A percentile compares a stretch with the other conserved stretches of the same genome.
Conservation (phyloP, 768 basidiomycete species). For the Mycena floridula region DNA sequence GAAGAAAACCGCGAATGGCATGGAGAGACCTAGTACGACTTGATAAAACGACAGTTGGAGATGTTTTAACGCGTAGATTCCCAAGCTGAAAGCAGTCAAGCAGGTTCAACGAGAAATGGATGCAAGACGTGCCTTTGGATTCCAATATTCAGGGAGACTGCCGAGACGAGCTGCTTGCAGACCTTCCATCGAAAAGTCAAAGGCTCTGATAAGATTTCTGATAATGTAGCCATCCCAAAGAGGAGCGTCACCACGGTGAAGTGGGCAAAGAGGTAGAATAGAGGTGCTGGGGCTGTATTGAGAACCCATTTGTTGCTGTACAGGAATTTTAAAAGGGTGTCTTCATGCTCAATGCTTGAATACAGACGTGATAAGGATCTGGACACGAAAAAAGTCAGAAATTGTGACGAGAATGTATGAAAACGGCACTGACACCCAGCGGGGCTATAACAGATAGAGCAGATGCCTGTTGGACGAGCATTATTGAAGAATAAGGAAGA, state of each 20-base stretch:
- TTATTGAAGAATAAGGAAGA: too few relatives aligned
- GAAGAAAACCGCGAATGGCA: neutral
- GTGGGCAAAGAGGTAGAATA: constrained; percentile 64
- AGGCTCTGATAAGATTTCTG: neutral
- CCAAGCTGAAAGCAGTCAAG: neutral
- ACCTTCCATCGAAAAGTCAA: neutral
- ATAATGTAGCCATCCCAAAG: constrained; percentile 31
- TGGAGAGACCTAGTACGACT: neutral
- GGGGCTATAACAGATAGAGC: too few relatives aligned
- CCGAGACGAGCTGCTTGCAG: neutral
- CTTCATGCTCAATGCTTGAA: too few relatives aligned
- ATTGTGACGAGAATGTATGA: too few relatives aligned
- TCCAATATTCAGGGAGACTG: neutral
- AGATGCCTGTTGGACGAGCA: too few relatives aligned
- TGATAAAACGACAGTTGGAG: neutral
- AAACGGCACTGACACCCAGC: too few relatives aligned
- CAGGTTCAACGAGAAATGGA: neutral
- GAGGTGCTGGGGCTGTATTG: constrained; percentile 44
- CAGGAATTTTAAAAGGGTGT: neutral
- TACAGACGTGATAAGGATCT: too few relatives aligned
- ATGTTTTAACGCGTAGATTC: neutral
- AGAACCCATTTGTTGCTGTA: constrained; percentile 66
- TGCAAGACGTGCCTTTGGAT: neutral
- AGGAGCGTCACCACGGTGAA: constrained; percentile 58
- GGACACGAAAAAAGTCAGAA: too few relatives aligned